Evolutionary conservation across 1,284 basidiomycete species (phyloP).

Genomic region (Porodaedalea pini): DNA sequence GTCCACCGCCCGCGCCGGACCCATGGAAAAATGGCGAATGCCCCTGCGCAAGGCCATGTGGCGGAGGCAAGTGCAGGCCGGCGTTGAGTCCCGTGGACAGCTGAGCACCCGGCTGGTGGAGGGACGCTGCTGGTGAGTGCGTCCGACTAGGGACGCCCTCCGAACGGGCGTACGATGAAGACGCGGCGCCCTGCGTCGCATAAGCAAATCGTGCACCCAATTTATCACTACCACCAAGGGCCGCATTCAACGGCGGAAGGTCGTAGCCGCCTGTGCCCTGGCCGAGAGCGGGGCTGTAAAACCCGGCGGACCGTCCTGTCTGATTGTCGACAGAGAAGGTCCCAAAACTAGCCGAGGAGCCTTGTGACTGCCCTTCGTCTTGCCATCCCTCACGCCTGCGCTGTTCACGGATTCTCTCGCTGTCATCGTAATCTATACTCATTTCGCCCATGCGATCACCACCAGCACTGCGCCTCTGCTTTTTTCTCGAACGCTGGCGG

Average conservation of each 20-base stretch:
- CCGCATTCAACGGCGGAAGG: constrained; percentile 53
- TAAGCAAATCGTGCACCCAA: constrained; percentile 29
- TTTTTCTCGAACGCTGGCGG: constrained; percentile 54
- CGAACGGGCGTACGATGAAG: constrained; percentile 54
- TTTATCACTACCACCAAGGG: constrained; percentile 34
- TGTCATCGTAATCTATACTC: constrained; percentile 34
- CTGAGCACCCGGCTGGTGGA: constrained; percentile 32
- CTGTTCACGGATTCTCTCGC: constrained; percentile 7
- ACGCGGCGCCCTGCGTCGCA: constrained; percentile 27
- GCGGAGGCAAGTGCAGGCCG: constrained; percentile 37
- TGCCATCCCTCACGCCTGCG: constrained; percentile 19
- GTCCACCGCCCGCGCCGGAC: not conserved
- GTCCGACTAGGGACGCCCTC: constrained; percentile 63
- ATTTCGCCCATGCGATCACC: constrained; percentile 27
- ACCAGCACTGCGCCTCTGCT: constrained; percentile 36
- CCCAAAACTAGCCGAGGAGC: constrained; percentile 12
- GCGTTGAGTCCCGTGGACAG: constrained; percentile 16
- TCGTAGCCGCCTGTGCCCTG: constrained; percentile 43
- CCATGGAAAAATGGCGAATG: constrained; percentile 26
- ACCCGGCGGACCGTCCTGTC: not conserved
- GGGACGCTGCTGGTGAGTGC: constrained; percentile 53
- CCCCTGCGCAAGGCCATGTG: constrained; percentile 33
- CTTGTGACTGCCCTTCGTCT: constrained; percentile 13
- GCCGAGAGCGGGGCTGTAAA: constrained; percentile 7
- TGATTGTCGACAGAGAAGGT: constrained; percentile 5